These are phyloP conservation scores for Pyrrhoderma lamaoense DNA, from an alignment of 1,284 basidiomycete species.

Conservation along the genomic window DNA sequence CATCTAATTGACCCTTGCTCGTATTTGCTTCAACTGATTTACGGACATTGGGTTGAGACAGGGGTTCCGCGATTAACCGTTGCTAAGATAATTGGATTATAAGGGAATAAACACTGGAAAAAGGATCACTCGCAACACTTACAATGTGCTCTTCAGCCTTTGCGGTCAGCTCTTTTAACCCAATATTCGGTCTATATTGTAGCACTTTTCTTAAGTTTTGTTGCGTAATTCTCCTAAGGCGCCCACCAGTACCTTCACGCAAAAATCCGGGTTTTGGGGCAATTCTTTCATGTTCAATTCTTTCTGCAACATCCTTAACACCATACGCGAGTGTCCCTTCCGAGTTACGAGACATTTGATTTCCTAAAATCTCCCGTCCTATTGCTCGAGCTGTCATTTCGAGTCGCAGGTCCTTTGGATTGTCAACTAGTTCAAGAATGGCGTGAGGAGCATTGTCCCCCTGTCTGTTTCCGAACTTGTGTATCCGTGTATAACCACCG, in stretches of 20 bases:
- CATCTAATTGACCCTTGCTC: not conserved
- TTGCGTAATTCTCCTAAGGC: conserved; percentile 29
- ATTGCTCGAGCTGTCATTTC: conserved; percentile 80
- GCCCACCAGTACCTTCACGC: conserved; percentile 18
- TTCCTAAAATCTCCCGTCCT: conserved; percentile 68
- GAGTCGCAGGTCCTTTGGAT: conserved; percentile 81
- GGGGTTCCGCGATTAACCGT: conserved; percentile 23
- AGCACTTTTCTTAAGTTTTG: conserved; percentile 30
- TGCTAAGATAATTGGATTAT: conserved; percentile 12
- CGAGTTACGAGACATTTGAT: conserved; percentile 39
- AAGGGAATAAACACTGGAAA: not conserved
- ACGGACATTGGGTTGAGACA: conserved; percentile 20
- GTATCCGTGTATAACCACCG: conserved; percentile 93
- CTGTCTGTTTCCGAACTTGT: conserved; percentile 79
- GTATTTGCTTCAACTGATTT: conserved; percentile 10
- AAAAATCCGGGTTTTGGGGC: conserved; percentile 14
- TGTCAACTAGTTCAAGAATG: conserved; percentile 91
- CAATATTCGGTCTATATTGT: conserved; percentile 29
- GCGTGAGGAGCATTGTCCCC: conserved; percentile 95
- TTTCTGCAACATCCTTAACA: conserved; percentile 36
- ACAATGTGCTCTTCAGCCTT: conserved; percentile 32
- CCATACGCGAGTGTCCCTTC: conserved; percentile 46
- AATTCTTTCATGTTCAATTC: conserved; percentile 29
- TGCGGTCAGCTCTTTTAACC: conserved; percentile 26
- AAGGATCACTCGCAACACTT: conserved; percentile 21